Conservation (phyloP, 768 basidiomycete genomes). For the Tephrocybe sp. region DNA sequence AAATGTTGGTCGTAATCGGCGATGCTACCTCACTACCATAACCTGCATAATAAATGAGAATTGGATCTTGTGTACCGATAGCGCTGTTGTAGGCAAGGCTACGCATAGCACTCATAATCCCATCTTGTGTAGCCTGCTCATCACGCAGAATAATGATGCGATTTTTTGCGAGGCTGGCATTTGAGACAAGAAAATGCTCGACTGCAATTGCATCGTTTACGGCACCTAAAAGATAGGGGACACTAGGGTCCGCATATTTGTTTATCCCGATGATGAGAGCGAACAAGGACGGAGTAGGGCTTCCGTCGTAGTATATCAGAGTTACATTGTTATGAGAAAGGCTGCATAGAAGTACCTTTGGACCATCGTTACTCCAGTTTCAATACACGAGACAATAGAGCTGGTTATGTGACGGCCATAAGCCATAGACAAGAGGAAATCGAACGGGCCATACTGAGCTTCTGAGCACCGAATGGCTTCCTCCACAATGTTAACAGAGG, state of each 20-base stretch:
- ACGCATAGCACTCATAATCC: background rate
- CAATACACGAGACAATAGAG: no score
- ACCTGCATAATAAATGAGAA: slow-evolving; percentile 8
- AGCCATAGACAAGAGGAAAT: no score
- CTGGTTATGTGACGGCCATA: no score
- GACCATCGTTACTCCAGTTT: no score
- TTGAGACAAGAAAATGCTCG: background rate
- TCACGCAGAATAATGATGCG: background rate
- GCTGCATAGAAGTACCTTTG: no score
- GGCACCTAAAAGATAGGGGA: background rate
- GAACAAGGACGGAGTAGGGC: background rate
- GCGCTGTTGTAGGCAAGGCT: background rate
- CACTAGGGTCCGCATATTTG: background rate
- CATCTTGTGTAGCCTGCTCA: background rate
- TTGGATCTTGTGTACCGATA: slow-evolving; percentile 1
- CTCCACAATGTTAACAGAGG: no score
- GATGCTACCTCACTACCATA: background rate
- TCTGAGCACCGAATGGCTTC: no score
- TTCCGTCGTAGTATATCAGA: no score
- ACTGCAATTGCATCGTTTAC: slow-evolving; percentile 4
- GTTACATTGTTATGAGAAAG: no score
- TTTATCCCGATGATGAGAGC: slow-evolving; percentile 15
- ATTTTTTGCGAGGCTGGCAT: background rate
- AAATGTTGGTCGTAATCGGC: background rate
- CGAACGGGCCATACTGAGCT: no score